phyloP scores from a whole-genome alignment of 805 yeast species.

The Candida bentonensis region DNA sequence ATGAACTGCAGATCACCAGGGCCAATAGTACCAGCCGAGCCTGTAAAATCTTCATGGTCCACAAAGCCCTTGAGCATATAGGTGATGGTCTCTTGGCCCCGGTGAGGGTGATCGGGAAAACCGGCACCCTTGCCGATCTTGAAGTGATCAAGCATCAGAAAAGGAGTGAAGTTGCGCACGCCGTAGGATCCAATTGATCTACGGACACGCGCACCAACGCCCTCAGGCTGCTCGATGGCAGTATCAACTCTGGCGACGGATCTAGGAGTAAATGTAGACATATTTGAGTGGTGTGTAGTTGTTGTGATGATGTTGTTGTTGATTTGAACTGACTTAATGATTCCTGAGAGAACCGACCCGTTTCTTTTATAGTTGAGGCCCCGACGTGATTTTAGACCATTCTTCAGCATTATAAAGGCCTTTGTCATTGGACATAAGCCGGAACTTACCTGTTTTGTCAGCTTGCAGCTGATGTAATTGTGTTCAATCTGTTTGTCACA shows the following conservation, averaged over 20 bases:
- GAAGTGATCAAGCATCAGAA: conserved; percentile 72
- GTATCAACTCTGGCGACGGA: conserved; percentile 35
- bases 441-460: too few relatives aligned
- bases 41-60: conserved; percentile 79
- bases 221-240: conserved; percentile 66
- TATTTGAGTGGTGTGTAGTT: too few relatives aligned
- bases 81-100: conserved; percentile 69
- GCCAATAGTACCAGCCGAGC: conserved; percentile 54
- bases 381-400: too few relatives aligned
- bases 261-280: conserved; percentile 19
- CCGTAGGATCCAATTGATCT: conserved; percentile 60
- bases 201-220: conserved; percentile 78
- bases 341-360: background rate
- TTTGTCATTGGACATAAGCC: too few relatives aligned
- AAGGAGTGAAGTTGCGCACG: conserved; percentile 68
- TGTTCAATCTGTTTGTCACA: too few relatives aligned
- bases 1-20: conserved; percentile 82
- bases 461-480: too few relatives aligned
- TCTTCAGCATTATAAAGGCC: too few relatives aligned
- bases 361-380: background rate
- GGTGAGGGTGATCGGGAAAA: conserved; percentile 77
- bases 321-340: background rate
- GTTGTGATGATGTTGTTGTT: too few relatives aligned
- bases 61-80: conserved; percentile 47
- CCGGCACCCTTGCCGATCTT: conserved; percentile 39